Evolutionary conservation across 345 rosid species (phyloP), one percentile per base, ranked within the genome.

Genomic region (Carallia pectinifolia): DNA sequence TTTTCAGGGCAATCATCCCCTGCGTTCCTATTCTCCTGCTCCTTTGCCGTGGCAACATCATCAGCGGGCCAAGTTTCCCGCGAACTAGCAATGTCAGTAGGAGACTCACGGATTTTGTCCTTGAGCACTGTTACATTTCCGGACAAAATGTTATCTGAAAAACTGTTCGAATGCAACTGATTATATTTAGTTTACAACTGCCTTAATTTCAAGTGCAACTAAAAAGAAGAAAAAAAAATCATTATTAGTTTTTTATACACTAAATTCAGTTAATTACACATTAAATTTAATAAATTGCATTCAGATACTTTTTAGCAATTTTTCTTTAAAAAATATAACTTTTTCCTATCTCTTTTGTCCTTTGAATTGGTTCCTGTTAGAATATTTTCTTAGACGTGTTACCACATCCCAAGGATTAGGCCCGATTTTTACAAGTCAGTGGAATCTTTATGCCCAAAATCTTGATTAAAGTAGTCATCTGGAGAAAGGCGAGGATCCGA

Each of bases 71-170:
- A 96, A 18, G 97, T 96, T 67, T 96, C 99, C 67, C 85, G 84
- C 40, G 98, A 96, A 81, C 97, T 92, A 3, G 98, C 98, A 81
- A 98, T 96, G 80, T 90, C 98, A 39, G 98, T 88, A 47, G 99
- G 99, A 8, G 98, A 96, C 76, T 92, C 98, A 6, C 87, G 96
- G 40, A 81, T 80, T 56, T 87, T 82, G 71, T 86, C 93, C 13
- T 95, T 87, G 72, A 23, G 23, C 23, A 23, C 23, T 23, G 23
- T 0, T 23, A 23, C 23, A 23, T 23, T 23, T 23, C 23, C 23
- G 23, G 23, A 23, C 23, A 23, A 23, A 23, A 23, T 23, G 23
- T 23, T 23, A 23, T 23, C 23, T 23, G 23, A 23, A 23, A 23
- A 23, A 0, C 0, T 23, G 23, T 23, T 23, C 23, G 23, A 23